Evolutionary conservation across 768 basidiomycete genomes (phyloP).

Genomic region (Gyrodon lividus): DNA sequence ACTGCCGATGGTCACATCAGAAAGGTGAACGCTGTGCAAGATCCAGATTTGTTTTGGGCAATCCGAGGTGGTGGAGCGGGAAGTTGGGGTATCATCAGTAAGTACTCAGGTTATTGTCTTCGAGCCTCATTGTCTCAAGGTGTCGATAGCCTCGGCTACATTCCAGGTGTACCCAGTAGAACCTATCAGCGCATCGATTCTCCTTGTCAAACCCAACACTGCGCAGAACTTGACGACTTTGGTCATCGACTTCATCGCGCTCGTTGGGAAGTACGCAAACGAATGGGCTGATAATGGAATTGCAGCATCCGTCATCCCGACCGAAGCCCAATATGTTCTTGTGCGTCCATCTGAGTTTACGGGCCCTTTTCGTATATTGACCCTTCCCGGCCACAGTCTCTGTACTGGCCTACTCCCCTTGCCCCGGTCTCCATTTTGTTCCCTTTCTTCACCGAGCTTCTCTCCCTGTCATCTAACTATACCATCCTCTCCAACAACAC

Average conservation of each 20-base stretch:
- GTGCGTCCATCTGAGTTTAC: conserved; percentile 1
- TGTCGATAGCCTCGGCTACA: conserved; percentile 13
- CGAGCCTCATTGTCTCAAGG: background rate
- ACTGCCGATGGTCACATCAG: conserved; percentile 39
- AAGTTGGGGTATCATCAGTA: conserved; percentile 45
- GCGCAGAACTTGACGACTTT: conserved; percentile 10
- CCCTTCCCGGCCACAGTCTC: background rate
- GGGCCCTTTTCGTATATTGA: background rate
- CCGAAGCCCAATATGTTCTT: conserved; percentile 2
- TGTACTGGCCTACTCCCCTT: conserved; percentile 9
- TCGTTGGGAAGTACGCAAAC: conserved; percentile 20
- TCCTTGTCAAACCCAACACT: conserved; percentile 11
- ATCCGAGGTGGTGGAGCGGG: conserved; percentile 52
- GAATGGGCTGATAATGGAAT: conserved; percentile 6
- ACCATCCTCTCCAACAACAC: conserved; percentile 13
- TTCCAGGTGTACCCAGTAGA: conserved; percentile 11
- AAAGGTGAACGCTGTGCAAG: conserved; percentile 38
- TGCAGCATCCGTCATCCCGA: conserved; percentile 5
- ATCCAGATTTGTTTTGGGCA: conserved; percentile 53
- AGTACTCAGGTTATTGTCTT: background rate
- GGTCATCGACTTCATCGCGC: conserved; percentile 13
- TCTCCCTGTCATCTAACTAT: conserved; percentile 8
- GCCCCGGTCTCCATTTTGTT: conserved; percentile 9
- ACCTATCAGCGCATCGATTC: conserved; percentile 4
- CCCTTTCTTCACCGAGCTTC: conserved; percentile 16